Conservation (phyloP, 345 rosid species). For the Diplotaxis tenuifolia region DNA sequence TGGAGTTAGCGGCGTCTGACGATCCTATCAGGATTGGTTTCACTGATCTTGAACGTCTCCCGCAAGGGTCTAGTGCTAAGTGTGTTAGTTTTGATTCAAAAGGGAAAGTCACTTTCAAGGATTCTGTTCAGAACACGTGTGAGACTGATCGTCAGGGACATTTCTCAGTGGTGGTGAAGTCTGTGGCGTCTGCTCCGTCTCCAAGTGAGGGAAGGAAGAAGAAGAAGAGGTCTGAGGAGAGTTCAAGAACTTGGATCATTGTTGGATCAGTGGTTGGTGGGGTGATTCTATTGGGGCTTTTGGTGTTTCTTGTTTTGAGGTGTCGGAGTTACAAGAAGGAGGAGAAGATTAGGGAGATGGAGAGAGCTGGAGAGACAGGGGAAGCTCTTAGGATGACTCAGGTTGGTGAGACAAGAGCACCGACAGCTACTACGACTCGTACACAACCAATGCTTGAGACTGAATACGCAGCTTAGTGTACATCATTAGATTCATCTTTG, state of each 20-base stretch:
- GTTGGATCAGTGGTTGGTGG: slow-evolving; percentile 82
- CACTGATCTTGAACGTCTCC: slow-evolving; percentile 47
- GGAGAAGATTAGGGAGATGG: slow-evolving; percentile 77
- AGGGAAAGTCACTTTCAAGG: slow-evolving; percentile 59
- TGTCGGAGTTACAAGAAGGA: slow-evolving; percentile 52
- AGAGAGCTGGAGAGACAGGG: slow-evolving; percentile 88
- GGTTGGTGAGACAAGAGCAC: slow-evolving; percentile 81
- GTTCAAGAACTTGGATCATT: slow-evolving; percentile 55
- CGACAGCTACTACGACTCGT: slow-evolving; percentile 71
- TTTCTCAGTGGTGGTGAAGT: slow-evolving; percentile 77
- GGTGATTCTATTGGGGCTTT: slow-evolving; percentile 47
- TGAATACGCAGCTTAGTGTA: slow-evolving; percentile 67
- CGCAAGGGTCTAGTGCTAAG: slow-evolving; percentile 56
- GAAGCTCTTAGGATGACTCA: slow-evolving; percentile 77
- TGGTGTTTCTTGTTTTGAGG: slow-evolving; percentile 52
- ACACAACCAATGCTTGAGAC: slow-evolving; percentile 84
- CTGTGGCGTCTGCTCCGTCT: slow-evolving; percentile 48
- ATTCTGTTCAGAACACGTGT: slow-evolving; percentile 51
- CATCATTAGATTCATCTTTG: slow-evolving; percentile 11
- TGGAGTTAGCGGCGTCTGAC: slow-evolving; percentile 47
- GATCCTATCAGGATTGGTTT: slow-evolving; percentile 60
- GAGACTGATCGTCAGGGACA: slow-evolving; percentile 65
- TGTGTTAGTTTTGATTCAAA: slow-evolving; percentile 70
- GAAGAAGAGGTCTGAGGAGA: slow-evolving; percentile 25
- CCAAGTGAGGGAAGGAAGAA: slow-evolving; percentile 34